Base-by-base conservation (phyloP, 202 grass and related monocot genomes). In the Elaeis oleifera region DNA sequence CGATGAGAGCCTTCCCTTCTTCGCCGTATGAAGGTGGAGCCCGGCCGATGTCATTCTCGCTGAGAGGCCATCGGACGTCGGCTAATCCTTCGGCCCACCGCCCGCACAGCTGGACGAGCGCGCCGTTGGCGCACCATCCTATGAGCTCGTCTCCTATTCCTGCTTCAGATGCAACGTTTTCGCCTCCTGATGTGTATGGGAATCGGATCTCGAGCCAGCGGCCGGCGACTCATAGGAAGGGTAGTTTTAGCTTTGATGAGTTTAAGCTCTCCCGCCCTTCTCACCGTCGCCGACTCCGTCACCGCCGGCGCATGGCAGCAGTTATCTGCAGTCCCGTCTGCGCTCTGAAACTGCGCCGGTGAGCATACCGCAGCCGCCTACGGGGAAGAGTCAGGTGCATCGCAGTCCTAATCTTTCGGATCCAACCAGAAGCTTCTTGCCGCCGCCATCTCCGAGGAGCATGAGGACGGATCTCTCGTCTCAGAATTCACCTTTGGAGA, bases 271-370 rank as follows among this genome's bases (percentile, higher is more conserved):
- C 81, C 87, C 87, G 5, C 83, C 90, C 29, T 55, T 81, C 61
- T 81, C 72, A 5, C 65, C 78, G 11, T 97, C 92, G 17, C 74
- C 82, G 0, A 86, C 87, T 20, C 81, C 88, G 15, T 97, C 92
- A 15, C 88, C 92, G 3, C 92, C 92, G 0, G 81, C 78, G 5
- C 85, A 85, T 64, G 62, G 63, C 3, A 44, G 77, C 69, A 79
- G 75, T 23, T 80, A 89, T 52, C 83, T 78, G 75, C 88, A 87
- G 48, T 71, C 73, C 0, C 79, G 78, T 18, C 62, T 76, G 13
- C 71, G 69, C 50, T 49, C 66, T 6, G 79, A 79, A 53, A 86
- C 81, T 32, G 59, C 74, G 4, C 92, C 87, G 29, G 51, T 97
- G 64, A 77, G 74, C 62, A 97, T 97, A 71, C 84, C 84, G 0